Evolutionary conservation across 306 rosid species (phyloP), one percentile per base, ranked within the genome.

Genomic region (Cucumis hystrix): DNA sequence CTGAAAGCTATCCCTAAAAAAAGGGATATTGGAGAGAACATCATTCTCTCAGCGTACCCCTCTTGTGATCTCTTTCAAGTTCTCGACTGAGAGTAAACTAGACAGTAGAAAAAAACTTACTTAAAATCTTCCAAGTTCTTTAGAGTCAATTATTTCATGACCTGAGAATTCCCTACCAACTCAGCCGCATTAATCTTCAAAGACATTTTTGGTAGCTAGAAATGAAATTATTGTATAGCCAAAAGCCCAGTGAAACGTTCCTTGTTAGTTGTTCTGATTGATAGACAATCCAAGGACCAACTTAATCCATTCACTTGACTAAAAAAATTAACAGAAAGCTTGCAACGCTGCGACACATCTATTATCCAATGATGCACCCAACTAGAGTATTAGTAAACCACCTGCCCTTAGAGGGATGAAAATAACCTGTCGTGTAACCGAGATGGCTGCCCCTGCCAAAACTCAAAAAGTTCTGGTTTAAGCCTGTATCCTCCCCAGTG

Each of bases 361-460:
- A 21, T 30, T 39, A 18, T 37, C 67, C 51, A 55, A 57, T 57
- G 49, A 75, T 37, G 79, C 54, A 76, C 75, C 63, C 63, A 72
- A 60, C 54, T 79, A 57, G 78, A 71, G 54, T 55, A 83, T 35
- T 65, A 30, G n/a, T 75, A 80, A 82, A 75, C 52, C 79, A 86
- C 84, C 86, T 83, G 78, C 85, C 81, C 83, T 78, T 92, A 84
- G 87, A 74, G 85, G 77, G 86, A 83, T 55, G 89, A 85, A 75
- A 92, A 88, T 88, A 90, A 96, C 97, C 99, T 96, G 98, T 96
- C 99, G 77, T 96, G 99, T 87, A 92, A 83, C 79, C 99, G 98
- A 84, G 98, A 96, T 71, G 78, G 56, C 82, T 96, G 99, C 76
- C 99, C 99, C 84, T 89, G 99, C 98, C 99, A 92, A 88, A 96